Percentiles rank a stretch among this genome's conserved stretches.
Evolutionary conservation across 2,329 filamentous ascomycete species (phyloP).

Genomic region (Botrytis byssoidea): DNA sequence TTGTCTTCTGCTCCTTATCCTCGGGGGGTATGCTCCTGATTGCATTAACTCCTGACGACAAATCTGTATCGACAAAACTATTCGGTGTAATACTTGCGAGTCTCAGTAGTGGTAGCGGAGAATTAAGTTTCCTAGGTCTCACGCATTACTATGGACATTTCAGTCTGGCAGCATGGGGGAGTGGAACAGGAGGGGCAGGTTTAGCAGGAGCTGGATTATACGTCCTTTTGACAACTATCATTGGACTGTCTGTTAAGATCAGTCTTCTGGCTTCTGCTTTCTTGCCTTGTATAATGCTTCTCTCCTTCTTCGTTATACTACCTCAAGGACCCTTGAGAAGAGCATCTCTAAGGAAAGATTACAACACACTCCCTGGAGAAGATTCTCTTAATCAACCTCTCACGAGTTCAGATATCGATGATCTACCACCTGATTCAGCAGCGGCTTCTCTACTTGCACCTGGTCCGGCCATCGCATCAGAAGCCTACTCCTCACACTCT

Average conservation of each 20-base stretch:
- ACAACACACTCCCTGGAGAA: constrained; percentile 44
- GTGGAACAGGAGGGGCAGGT: constrained; percentile 86
- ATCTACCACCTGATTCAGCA: constrained; percentile 43
- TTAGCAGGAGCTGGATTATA: constrained; percentile 86
- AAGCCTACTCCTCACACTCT: constrained; percentile 42
- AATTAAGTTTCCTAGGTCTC: constrained; percentile 85
- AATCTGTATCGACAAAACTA: constrained; percentile 72
- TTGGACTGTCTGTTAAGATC: constrained; percentile 69
- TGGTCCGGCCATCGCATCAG: constrained; percentile 42
- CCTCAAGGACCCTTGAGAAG: constrained; percentile 65
- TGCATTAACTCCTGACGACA: constrained; percentile 68
- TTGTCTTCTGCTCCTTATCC: constrained; percentile 73
- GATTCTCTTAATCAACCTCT: constrained; percentile 40
- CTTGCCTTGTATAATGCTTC: constrained; percentile 76
- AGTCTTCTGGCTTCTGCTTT: constrained; percentile 77
- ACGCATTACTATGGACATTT: constrained; percentile 91
- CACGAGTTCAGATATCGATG: constrained; percentile 24
- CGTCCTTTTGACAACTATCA: constrained; percentile 77
- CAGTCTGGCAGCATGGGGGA: constrained; percentile 87
- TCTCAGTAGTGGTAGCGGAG: constrained; percentile 80
- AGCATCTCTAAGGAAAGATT: constrained; percentile 47
- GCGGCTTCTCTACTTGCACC: constrained; percentile 46
- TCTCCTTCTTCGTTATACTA: constrained; percentile 81
- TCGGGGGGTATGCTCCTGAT: constrained; percentile 86
- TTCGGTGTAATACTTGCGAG: constrained; percentile 82